Conservation (phyloP, 495 filamentous ascomycete species). For the Podospora pseudoanserina region DNA sequence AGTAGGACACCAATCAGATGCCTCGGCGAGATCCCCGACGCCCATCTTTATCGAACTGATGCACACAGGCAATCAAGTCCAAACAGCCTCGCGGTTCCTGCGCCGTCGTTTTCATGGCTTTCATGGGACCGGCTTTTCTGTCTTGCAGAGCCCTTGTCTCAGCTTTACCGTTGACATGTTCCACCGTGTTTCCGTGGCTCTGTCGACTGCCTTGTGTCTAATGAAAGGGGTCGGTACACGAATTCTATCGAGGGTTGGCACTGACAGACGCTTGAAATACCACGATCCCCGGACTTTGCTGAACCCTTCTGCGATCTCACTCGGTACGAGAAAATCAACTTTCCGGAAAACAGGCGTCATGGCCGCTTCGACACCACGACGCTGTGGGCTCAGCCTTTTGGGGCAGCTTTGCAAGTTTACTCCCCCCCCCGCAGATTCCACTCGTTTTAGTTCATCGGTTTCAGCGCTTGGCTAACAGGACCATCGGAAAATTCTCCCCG, state of each 20-base stretch:
- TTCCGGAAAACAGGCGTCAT: neutral
- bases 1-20: neutral
- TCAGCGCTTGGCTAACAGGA: neutral
- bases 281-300: conserved; percentile 7
- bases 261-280: neutral
- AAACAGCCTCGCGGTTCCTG: conserved; percentile 1
- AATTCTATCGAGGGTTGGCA: neutral
- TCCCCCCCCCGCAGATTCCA: neutral
- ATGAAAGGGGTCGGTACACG: conserved; percentile 9
- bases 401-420: neutral
- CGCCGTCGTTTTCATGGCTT: neutral
- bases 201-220: neutral
- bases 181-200: conserved; percentile 21
- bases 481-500: neutral
- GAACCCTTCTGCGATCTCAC: neutral
- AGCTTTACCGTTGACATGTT: conserved; percentile 24
- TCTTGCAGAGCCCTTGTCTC: conserved; percentile 14
- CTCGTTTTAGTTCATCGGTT: conserved; percentile 1
- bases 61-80: neutral
- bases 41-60: neutral
- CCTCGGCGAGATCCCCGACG: neutral
- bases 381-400: neutral
- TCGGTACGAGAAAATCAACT: neutral
- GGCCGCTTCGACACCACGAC: neutral
- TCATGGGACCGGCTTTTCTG: neutral